Base-by-base conservation (phyloP, 805 yeast genomes). In the Wickerhamomyces tratensis region DNA sequence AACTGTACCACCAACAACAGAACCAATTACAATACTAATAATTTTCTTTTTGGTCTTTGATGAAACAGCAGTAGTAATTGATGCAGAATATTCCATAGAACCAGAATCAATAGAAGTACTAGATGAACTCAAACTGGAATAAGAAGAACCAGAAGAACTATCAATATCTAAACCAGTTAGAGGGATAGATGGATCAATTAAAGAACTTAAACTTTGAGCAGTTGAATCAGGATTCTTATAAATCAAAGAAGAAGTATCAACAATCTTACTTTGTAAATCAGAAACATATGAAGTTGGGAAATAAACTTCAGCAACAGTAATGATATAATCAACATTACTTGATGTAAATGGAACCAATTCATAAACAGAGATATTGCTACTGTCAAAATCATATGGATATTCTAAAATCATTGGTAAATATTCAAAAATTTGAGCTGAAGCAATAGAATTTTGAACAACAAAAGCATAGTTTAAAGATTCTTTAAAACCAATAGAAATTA, bases 221-320 rank as follows among this genome's bases (percentile, higher is more conserved):
- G 86, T 72, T 2, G 71, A 52, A 50, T 73, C 75, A 15, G 79
- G 71, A 57, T 79, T 77, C 41, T 66, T 50, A 63, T 83, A 91
- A 39, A 93, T 58, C 25, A 52, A 44, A 4, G 95, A 85, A n/a
- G 65, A 51, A 0, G 69, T 49, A 44, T 78, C 63, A 40, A 67
- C 62, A 37, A 91, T 60, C 35, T 69, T 60, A 14, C 61, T 61
- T 45, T 75, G 74, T 48, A 91, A 67, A 0, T 65, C 57, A 2
- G 59, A 51, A 14, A 85, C 71, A 30, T 71, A 62, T 11, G 61
- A 58, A 10, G 64, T 58, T 25, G 95, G 95, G 65, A 87, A 82
- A 58, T 84, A 87, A 43, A 86, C 82, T 58, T 83, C 83, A 7
- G 97, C 98, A 46, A 89, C 85, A 0, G 97, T 84, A 43, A 86